Conservation (phyloP, 108 stramenopile species). For the Discostella pseudostelligera region DNA sequence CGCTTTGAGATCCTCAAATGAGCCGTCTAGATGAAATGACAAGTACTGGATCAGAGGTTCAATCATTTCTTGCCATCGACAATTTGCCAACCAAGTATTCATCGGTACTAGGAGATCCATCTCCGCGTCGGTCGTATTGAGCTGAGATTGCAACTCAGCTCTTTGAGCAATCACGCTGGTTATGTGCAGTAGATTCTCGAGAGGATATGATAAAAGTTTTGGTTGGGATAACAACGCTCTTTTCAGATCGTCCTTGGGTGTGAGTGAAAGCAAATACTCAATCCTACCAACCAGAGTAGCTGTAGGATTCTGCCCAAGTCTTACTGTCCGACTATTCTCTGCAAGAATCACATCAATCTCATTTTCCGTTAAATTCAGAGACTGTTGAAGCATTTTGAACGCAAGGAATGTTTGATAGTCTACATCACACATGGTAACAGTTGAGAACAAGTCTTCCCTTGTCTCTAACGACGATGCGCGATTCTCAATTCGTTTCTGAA, state of each 20-base stretch:
- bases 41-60: constrained; percentile 17
- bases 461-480: neutral
- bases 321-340: constrained; percentile 1
- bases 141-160: constrained; percentile 10
- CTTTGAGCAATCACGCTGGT: constrained; percentile 12
- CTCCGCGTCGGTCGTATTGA: constrained; percentile 28
- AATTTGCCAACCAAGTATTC: constrained; percentile 16
- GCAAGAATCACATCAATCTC: neutral
- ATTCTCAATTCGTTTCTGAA: neutral
- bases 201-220: constrained; percentile 6
- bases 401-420: constrained; percentile 6
- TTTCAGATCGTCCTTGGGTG: neutral
- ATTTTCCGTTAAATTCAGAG: neutral
- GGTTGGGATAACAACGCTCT: constrained; percentile 5
- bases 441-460: constrained; percentile 2
- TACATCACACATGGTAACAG: constrained; percentile 3
- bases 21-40: constrained; percentile 2
- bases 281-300: neutral
- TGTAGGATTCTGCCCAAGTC: neutral
- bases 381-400: constrained; percentile 3
- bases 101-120: constrained; percentile 17
- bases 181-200: neutral
- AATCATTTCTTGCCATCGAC: neutral
- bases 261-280: neutral
- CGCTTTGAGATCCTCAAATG: constrained; percentile 19